Evolutionary conservation across 805 yeast genomes (phyloP).

Genomic region (Pichia paraexigua): DNA sequence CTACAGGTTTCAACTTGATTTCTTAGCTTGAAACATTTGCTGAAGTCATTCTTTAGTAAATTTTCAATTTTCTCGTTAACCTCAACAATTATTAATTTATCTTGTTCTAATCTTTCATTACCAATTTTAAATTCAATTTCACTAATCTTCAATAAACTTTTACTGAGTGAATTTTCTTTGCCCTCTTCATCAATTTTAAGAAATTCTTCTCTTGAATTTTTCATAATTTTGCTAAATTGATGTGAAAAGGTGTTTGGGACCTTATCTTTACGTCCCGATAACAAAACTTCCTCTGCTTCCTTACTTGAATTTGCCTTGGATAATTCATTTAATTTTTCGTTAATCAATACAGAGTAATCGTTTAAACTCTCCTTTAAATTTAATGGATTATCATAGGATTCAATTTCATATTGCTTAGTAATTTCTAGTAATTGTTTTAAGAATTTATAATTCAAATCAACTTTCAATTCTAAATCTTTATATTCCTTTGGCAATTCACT

Average conservation of each 20-base stretch:
- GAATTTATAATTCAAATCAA: slow-evolving; percentile 54
- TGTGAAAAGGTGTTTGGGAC: slow-evolving; percentile 69
- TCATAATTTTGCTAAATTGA: slow-evolving; percentile 53
- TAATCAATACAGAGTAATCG: slow-evolving; percentile 52
- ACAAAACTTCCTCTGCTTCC: slow-evolving; percentile 53
- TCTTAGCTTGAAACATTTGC: slow-evolving; percentile 52
- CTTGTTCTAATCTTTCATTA: slow-evolving; percentile 62
- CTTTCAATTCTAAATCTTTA: slow-evolving; percentile 54
- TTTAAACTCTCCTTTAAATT: slow-evolving; percentile 58
- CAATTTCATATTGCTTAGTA: slow-evolving; percentile 60
- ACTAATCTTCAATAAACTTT: slow-evolving; percentile 46
- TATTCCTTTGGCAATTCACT: slow-evolving; percentile 72
- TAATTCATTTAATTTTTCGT: slow-evolving; percentile 49
- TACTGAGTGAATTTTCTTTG: slow-evolving; percentile 35
- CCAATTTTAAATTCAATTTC: slow-evolving; percentile 58
- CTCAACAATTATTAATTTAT: slow-evolving; percentile 48
- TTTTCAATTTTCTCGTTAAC: slow-evolving; percentile 50
- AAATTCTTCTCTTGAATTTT: slow-evolving; percentile 40
- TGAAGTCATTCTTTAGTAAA: slow-evolving; percentile 50
- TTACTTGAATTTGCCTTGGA: slow-evolving; percentile 58
- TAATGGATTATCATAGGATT: slow-evolving; percentile 79
- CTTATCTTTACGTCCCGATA: slow-evolving; percentile 26
- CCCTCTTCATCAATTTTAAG: slow-evolving; percentile 8
- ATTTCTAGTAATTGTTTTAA: slow-evolving; percentile 45
- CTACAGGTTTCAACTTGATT: slow-evolving; percentile 64